Base-by-base conservation (phyloP, 805 yeast species). In the Metschnikowia shivogae region DNA sequence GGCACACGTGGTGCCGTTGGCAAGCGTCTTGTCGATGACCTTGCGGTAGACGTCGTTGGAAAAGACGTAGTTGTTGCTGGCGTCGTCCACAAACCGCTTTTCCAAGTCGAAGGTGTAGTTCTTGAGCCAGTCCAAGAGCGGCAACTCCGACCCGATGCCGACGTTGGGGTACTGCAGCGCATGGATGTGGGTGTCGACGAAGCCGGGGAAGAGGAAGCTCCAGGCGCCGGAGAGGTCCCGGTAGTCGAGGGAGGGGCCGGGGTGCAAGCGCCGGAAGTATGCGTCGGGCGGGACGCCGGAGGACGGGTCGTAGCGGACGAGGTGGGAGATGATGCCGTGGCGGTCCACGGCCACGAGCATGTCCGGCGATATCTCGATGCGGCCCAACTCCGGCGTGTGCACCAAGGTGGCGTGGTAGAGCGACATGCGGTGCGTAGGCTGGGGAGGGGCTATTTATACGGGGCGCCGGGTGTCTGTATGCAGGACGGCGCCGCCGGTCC, bases 31-130 rank as follows among this genome's bases (percentile, higher is more conserved):
- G 3, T 65, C 56, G n/a, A 93, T 79, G 5, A 85, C 86, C 53
- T 74, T 77, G 11, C 73, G 53, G 61, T 92, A 93, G 1, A 90
- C 82, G 6, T 70, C 60, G 10, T 64, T 52, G 0, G 96, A 97
- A 37, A 73, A 60, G 0, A 61, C 56, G 19, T 76, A 53, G 50
- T 84, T 78, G 14, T 64, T 67, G 1, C 44, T 26, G 20, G 47
- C 44, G 12, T 28, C 24, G 28, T 49, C 53, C 22, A 62, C 55
- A 52, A 88, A 76, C 4, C 86, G 74, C 6, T 86, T 70, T 64
- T 93, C 99, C 45, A 90, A 64, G 1, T 97, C 95, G 71, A 90
- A 93, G 0, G 99, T 93, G 62, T 89, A 89, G 19, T 76, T 80
- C 22, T 80, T 76, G 38, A 93, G 73, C 99, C 99, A 93, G 52